These are phyloP conservation scores for Pseudopithomyces maydicus DNA, from an alignment of 2,329 filamentous ascomycete species.

Conservation along the genomic window DNA sequence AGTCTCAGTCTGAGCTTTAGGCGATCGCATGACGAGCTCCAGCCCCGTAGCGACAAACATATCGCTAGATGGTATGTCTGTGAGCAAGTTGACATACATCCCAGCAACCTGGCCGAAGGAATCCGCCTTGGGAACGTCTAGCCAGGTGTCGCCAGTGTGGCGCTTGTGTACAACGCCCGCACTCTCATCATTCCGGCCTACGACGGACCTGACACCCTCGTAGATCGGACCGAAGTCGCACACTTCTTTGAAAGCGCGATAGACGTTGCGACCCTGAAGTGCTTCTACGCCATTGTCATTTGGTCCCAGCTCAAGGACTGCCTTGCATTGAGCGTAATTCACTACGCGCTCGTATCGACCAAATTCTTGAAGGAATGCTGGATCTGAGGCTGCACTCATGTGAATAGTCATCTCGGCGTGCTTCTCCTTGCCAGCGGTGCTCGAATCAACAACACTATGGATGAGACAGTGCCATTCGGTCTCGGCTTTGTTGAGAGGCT, in stretches of 20 bases:
- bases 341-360: conserved; percentile 33
- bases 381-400: conserved; percentile 23
- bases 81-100: conserved; percentile 37
- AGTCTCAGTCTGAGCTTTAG: conserved; percentile 6
- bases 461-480: background rate
- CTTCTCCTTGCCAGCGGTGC: background rate
- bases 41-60: conserved; percentile 41
- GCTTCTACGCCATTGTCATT: conserved; percentile 34
- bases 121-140: conserved; percentile 33
- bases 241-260: conserved; percentile 43
- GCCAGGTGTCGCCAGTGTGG: conserved; percentile 26
- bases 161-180: conserved; percentile 20
- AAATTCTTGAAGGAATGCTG: conserved; percentile 27
- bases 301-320: conserved; percentile 27
- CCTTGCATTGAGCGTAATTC: conserved; percentile 29
- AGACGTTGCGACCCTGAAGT: conserved; percentile 46
- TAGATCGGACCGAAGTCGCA: conserved; percentile 44
- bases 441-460: background rate
- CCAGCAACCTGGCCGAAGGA: conserved; percentile 42
- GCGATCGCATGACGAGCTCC: conserved; percentile 35
- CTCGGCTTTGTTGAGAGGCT: background rate
- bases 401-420: conserved; percentile 34
- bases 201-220: conserved; percentile 31
- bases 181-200: conserved; percentile 10
- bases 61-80: conserved; percentile 17